These are phyloP conservation scores for Echites panduratus DNA, from an alignment of 257 asterid genomes.

Conservation along the genomic window DNA sequence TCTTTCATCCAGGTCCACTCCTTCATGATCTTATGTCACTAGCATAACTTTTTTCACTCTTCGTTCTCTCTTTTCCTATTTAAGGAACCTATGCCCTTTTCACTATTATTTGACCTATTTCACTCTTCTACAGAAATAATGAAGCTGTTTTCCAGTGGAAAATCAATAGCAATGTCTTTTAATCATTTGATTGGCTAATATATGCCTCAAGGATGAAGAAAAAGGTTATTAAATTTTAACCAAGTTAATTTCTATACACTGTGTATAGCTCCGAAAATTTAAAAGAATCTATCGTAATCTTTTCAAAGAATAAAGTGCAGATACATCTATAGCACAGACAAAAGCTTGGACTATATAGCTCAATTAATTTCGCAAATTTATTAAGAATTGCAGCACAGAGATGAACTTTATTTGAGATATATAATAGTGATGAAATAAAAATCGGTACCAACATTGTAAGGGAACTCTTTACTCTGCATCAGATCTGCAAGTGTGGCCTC, in stretches of 20 bases:
- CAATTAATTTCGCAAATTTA: not conserved
- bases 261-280: not conserved
- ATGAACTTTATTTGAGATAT: not conserved
- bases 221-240: not conserved
- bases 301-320: not conserved
- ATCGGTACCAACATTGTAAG: conserved; percentile 84
- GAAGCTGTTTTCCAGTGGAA: not conserved
- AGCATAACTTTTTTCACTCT: not conserved
- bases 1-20: not conserved
- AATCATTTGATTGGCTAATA: not conserved
- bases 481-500: conserved; percentile 86
- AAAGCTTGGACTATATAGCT: not conserved
- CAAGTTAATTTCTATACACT: not conserved
- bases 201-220: not conserved
- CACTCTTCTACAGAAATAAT: not conserved
- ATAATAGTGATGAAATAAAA: not conserved
- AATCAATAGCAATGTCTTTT: not conserved
- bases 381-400: not conserved
- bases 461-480: conserved; percentile 87
- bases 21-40: not conserved
- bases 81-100: too few species aligned
- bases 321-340: not conserved
- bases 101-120: not conserved
- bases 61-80: not conserved
- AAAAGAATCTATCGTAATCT: not conserved